Evolutionary conservation across 805 yeast genomes (phyloP).

Genomic region (Saccharomycopsis synnaedendra): DNA sequence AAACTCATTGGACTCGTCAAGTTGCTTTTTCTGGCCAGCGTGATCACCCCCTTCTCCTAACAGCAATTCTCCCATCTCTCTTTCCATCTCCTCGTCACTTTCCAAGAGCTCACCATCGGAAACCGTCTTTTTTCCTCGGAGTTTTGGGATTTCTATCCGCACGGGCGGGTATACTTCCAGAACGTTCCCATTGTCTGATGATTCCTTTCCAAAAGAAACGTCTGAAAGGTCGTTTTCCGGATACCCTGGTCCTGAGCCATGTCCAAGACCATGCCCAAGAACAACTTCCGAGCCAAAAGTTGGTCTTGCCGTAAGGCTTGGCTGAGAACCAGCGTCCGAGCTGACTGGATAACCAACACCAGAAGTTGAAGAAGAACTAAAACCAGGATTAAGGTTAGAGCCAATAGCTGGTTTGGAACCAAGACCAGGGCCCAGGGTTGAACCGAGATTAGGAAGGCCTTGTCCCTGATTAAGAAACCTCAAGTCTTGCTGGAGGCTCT

Average conservation of each 20-base stretch:
- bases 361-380: too few species aligned
- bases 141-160: conserved; percentile 9
- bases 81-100: conserved; percentile 5
- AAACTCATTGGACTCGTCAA: background rate
- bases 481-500: conserved; percentile 12
- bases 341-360: too few species aligned
- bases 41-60: background rate
- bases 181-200: conserved; percentile 2
- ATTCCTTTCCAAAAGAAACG: background rate
- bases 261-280: too few species aligned
- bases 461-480: background rate
- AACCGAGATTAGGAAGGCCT: too few species aligned
- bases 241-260: background rate
- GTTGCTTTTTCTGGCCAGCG: background rate
- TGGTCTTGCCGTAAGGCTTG: too few species aligned
- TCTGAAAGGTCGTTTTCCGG: background rate
- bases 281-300: too few species aligned
- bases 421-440: too few species aligned
- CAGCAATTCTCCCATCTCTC: conserved; percentile 6
- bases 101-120: conserved; percentile 2
- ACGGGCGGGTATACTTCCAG: conserved; percentile 1
- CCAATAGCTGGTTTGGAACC: too few species aligned
- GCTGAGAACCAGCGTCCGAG: too few species aligned
- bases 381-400: too few species aligned
- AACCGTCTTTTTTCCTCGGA: conserved; percentile 2